These are phyloP conservation scores for Ceratocystis cacaofunesta DNA, from an alignment of 2,329 filamentous ascomycete genomes.

Conservation along the genomic window DNA sequence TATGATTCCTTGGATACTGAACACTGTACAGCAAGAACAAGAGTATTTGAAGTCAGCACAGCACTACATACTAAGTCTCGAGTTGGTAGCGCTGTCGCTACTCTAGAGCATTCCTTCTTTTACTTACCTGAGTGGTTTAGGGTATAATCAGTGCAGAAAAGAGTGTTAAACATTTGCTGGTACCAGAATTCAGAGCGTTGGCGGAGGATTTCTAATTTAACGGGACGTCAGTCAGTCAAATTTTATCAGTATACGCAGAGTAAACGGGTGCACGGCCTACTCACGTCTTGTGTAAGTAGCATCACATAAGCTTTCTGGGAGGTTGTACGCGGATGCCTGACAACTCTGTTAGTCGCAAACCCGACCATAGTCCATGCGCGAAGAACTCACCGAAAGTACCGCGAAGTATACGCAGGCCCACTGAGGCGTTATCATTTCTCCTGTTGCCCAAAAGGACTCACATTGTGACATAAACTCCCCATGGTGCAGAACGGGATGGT, in stretches of 20 bases:
- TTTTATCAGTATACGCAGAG: not conserved
- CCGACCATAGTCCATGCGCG: not conserved
- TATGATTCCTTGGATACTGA: conserved; percentile 14
- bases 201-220: not conserved
- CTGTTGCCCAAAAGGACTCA: conserved; percentile 1
- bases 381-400: conserved; percentile 7
- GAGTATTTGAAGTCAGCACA: not conserved
- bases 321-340: conserved; percentile 14
- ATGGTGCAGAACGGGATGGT: conserved; percentile 15
- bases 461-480: conserved; percentile 10
- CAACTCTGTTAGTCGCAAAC: not conserved
- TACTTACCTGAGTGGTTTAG: conserved; percentile 11
- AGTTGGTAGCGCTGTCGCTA: not conserved
- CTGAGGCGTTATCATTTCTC: conserved; percentile 1
- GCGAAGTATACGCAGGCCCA: conserved; percentile 11
- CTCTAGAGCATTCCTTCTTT: not conserved
- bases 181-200: conserved; percentile 8
- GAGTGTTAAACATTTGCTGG: conserved; percentile 5
- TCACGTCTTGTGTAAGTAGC: not conserved
- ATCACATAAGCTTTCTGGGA: conserved; percentile 7
- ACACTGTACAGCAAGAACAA: not conserved
- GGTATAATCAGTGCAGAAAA: conserved; percentile 8
- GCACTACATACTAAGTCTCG: too few relatives aligned
- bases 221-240: not conserved
- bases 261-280: not conserved